These are phyloP conservation scores for Aspergillus sp. DNA, from an alignment of 2,329 filamentous ascomycete genomes.

Conservation along the genomic window DNA sequence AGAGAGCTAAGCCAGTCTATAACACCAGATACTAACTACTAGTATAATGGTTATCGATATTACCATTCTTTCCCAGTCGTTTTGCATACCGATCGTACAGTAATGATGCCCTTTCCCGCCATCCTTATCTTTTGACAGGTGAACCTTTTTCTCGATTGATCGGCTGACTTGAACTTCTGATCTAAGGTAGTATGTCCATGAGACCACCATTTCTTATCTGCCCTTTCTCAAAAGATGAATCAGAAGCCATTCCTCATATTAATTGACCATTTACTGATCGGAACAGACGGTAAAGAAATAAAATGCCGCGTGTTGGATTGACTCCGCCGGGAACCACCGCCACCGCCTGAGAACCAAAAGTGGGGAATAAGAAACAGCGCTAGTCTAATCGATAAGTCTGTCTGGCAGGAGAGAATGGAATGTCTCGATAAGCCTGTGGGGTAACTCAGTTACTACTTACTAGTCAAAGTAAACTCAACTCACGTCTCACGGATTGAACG, in stretches of 20 bases:
- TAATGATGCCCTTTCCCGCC: not conserved
- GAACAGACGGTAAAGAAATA: too few species aligned
- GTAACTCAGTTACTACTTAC: not conserved
- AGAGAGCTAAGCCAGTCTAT: not conserved
- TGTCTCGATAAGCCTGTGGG: constrained; percentile 17
- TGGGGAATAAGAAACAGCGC: constrained; percentile 4
- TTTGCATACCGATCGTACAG: not conserved
- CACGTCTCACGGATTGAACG: too few species aligned
- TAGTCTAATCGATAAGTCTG: constrained; percentile 14
- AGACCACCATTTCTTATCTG: not conserved
- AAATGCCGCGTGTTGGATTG: not conserved
- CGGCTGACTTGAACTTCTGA: not conserved
- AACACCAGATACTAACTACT: too few species aligned
- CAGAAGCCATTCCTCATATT: too few species aligned
- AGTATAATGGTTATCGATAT: too few species aligned
- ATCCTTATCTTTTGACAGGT: not conserved
- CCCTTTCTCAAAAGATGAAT: too few species aligned
- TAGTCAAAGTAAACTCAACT: too few species aligned
- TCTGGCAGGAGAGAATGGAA: not conserved
- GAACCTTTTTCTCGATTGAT: too few species aligned
- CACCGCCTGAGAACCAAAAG: constrained; percentile 6
- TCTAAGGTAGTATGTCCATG: not conserved
- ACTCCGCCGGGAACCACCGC: not conserved
- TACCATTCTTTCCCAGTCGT: not conserved
- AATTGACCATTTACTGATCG: too few species aligned